phyloP scores from a whole-genome alignment of 2,329 filamentous ascomycete species.

The Colletotrichum coccodes region DNA sequence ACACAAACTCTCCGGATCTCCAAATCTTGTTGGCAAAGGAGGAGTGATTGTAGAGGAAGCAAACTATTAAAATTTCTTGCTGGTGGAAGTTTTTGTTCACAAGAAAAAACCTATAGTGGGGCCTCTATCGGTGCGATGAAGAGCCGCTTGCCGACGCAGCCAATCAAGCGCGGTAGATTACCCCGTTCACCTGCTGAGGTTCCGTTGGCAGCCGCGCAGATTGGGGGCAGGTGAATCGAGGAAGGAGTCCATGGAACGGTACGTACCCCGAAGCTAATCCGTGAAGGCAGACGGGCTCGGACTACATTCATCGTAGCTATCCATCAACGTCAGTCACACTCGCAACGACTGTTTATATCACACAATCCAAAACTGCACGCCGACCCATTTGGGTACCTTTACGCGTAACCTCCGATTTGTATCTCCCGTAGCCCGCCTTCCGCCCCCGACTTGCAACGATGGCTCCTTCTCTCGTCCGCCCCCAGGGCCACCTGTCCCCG shows the following conservation, averaged over 20 bases:
- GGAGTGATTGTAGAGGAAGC: background rate
- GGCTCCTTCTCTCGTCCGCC: slow-evolving; percentile 64
- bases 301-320: background rate
- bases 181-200: background rate
- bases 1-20: slow-evolving; percentile 5
- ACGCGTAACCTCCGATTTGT: background rate
- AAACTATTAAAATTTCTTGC: background rate
- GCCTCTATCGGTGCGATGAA: slow-evolving; percentile 16
- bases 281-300: background rate
- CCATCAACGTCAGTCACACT: background rate
- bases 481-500: slow-evolving; percentile 66
- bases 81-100: slow-evolving; percentile 21
- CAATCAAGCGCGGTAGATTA: background rate
- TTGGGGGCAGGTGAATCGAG: background rate
- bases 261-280: background rate
- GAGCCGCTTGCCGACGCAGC: slow-evolving; percentile 10
- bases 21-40: slow-evolving; percentile 11
- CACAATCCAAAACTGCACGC: background rate
- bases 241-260: background rate
- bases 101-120: slow-evolving; percentile 11
- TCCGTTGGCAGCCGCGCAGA: background rate
- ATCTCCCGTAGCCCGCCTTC: background rate
- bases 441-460: slow-evolving; percentile 44
- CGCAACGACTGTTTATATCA: background rate
- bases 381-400: background rate